Conservation (phyloP, 352 stramenopile species). For the Halophytophthora batemanensis region DNA sequence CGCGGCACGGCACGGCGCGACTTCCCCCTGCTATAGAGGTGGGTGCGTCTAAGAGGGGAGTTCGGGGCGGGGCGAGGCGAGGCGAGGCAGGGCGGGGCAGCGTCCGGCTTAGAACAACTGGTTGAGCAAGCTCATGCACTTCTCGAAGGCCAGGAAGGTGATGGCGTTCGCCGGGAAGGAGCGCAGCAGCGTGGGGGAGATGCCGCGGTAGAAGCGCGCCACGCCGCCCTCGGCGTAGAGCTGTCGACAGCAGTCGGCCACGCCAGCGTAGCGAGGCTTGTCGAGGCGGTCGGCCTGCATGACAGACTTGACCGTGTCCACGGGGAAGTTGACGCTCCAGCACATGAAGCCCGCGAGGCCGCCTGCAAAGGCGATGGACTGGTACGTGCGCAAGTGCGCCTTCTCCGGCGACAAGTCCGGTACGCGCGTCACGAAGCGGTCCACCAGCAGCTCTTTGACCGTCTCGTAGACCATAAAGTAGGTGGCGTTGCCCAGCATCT, state of each 20-base stretch:
- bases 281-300: conserved; percentile 76
- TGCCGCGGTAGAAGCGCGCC: conserved; percentile 73
- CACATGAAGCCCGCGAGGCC: conserved; percentile 83
- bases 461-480: conserved; percentile 86
- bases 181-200: conserved; percentile 71
- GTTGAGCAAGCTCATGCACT: conserved; percentile 71
- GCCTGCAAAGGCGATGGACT: conserved; percentile 65
- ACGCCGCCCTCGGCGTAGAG: conserved; percentile 67
- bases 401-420: conserved; percentile 47
- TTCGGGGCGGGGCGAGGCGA: not conserved
- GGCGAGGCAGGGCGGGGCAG: no score
- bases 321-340: conserved; percentile 76
- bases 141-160: conserved; percentile 85
- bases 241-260: conserved; percentile 62
- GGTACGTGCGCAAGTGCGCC: conserved; percentile 63
- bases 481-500: conserved; percentile 84
- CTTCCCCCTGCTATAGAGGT: not conserved
- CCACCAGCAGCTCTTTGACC: conserved; percentile 57
- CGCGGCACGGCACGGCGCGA: not conserved
- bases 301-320: conserved; percentile 84
- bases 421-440: conserved; percentile 44
- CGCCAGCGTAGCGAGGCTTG: conserved; percentile 63
- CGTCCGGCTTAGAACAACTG: conserved; percentile 62
- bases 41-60: not conserved
- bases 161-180: conserved; percentile 82